Evolutionary conservation across 495 filamentous ascomycete species (phyloP).

Genomic region (Penicillium coffeae): DNA sequence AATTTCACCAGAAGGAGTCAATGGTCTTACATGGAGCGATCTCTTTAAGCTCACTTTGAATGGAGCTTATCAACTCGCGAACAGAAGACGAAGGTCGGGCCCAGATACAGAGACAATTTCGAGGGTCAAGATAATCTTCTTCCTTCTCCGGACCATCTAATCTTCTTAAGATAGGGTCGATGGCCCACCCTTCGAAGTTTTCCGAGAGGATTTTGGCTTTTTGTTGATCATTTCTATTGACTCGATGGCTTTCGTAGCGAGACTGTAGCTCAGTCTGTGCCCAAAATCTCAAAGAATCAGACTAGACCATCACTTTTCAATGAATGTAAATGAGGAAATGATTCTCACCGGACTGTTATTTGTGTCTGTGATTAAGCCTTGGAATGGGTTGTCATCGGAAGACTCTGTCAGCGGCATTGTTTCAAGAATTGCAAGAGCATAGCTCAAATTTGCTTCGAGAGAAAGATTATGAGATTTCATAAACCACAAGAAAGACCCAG

Average conservation of each 20-base stretch:
- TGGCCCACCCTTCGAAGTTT: constrained; percentile 61
- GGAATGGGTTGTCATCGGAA: constrained; percentile 62
- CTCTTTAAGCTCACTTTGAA: constrained; percentile 59
- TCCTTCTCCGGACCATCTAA: constrained; percentile 59
- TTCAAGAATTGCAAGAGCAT: neutral
- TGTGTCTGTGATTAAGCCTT: constrained; percentile 63
- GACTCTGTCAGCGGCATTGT: constrained; percentile 19
- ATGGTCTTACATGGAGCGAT: constrained; percentile 59
- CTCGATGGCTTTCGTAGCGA: constrained; percentile 66
- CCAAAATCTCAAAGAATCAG: constrained; percentile 22
- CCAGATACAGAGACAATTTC: constrained; percentile 84
- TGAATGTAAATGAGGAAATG: too few species aligned
- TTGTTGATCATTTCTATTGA: constrained; percentile 67
- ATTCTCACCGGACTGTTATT: constrained; percentile 50
- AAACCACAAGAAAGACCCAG: neutral
- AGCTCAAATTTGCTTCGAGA: too few species aligned
- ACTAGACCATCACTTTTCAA: neutral
- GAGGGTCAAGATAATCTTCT: constrained; percentile 62
- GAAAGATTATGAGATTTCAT: constrained; percentile 1
- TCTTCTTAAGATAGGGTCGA: constrained; percentile 68
- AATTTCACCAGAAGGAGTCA: neutral
- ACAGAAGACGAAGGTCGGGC: constrained; percentile 68
- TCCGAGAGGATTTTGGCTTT: constrained; percentile 59
- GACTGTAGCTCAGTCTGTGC: constrained; percentile 53
- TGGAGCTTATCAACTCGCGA: constrained; percentile 52